phyloP scores from a whole-genome alignment of 257 asterid genomes.

The Lantana camara region DNA sequence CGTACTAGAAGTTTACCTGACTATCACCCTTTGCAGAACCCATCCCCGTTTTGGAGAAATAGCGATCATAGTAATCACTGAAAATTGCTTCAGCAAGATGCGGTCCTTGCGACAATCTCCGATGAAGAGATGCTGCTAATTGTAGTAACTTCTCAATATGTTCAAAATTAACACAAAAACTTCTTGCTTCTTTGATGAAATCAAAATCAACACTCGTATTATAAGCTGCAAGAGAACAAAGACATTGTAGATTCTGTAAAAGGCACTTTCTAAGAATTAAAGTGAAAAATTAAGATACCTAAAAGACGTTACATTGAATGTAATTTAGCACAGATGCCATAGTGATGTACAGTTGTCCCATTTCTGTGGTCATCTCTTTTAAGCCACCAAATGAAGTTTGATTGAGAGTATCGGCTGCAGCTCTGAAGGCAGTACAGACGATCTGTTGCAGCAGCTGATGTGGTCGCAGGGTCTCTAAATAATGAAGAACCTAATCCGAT shows the following conservation, averaged over 20 bases:
- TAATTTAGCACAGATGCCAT: constrained; percentile 64
- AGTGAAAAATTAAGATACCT: too few relatives aligned
- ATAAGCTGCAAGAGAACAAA: constrained; percentile 49
- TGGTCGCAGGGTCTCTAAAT: constrained; percentile 83
- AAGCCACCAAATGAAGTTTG: constrained; percentile 66
- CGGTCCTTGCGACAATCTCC: constrained; percentile 71
- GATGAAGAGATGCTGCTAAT: constrained; percentile 79
- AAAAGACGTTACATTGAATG: constrained; percentile 70
- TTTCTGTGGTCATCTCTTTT: constrained; percentile 66
- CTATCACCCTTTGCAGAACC: constrained; percentile 42
- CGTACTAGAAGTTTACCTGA: constrained; percentile 46
- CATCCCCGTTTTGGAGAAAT: constrained; percentile 73
- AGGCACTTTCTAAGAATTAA: neutral
- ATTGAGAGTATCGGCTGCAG: constrained; percentile 81
- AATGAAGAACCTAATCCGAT: constrained; percentile 76
- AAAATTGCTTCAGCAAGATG: constrained; percentile 71
- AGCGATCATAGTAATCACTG: constrained; percentile 57
- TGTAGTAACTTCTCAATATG: constrained; percentile 73
- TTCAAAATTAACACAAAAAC: constrained; percentile 64
- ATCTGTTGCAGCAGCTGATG: constrained; percentile 78
- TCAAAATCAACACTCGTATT: constrained; percentile 46
- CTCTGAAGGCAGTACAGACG: constrained; percentile 86
- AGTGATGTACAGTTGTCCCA: constrained; percentile 70
- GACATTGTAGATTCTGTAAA: constrained; percentile 1
- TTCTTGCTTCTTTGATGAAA: constrained; percentile 57